Percentiles rank a stretch among this genome's conserved stretches.
phyloP scores from a whole-genome alignment of 495 filamentous ascomycete genomes.

The Pyrenula massariospora region DNA sequence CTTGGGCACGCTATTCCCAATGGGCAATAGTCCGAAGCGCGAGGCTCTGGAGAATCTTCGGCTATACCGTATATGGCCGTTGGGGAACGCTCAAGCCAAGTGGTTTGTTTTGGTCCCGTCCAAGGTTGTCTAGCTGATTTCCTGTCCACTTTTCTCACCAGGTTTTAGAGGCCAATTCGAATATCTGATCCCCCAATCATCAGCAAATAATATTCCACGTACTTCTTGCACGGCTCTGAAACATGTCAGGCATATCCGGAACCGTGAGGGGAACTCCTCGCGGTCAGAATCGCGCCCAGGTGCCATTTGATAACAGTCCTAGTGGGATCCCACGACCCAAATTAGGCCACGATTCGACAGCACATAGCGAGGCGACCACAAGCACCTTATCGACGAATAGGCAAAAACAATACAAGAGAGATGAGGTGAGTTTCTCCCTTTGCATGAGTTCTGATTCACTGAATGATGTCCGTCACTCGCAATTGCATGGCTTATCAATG shows the following conservation, averaged over 20 bases:
- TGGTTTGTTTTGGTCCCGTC: neutral
- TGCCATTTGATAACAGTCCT: conserved; percentile 60
- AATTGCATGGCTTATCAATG: conserved; percentile 4
- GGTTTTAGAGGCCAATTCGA: neutral
- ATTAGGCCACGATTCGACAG: conserved; percentile 45
- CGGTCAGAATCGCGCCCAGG: conserved; percentile 48
- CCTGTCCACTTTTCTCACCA: neutral
- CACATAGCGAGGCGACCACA: conserved; percentile 54
- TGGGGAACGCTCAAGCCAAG: neutral
- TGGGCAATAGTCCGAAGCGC: neutral
- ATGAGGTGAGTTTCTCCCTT: conserved; percentile 66
- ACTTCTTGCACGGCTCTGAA: neutral
- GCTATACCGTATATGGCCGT: neutral
- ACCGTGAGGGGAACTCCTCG: conserved; percentile 11
- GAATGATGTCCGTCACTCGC: neutral
- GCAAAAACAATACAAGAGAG: conserved; percentile 89
- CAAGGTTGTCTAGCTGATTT: neutral
- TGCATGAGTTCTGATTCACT: conserved; percentile 1
- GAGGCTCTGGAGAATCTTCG: neutral
- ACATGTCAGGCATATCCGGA: neutral
- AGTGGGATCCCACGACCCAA: conserved; percentile 76
- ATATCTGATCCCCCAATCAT: neutral
- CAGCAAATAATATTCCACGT: no score
- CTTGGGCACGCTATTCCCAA: neutral
- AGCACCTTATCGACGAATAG: conserved; percentile 77